Conservation (phyloP, 306 rosid genomes). For the Dalbergia oliveri region DNA sequence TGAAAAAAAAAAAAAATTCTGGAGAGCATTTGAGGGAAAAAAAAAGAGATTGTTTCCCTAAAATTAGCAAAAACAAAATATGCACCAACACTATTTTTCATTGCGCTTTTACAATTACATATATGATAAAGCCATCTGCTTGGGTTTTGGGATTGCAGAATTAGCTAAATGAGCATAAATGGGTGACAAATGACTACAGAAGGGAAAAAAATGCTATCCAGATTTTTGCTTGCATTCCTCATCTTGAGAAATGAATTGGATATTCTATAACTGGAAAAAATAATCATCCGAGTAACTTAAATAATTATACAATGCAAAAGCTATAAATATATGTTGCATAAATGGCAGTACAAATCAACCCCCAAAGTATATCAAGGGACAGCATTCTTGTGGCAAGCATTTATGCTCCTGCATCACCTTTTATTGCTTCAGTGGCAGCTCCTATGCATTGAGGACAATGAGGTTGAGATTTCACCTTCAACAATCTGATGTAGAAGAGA, state of each 20-base stretch:
- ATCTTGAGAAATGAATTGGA: conserved; percentile 50
- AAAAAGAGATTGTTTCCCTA: neutral
- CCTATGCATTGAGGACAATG: conserved; percentile 7
- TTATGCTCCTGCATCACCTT: conserved; percentile 38
- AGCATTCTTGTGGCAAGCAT: conserved; percentile 37
- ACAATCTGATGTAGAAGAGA: conserved; percentile 25
- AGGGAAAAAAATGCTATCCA: neutral
- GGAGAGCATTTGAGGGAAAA: neutral
- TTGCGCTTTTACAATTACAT: neutral
- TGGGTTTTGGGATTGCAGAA: conserved; percentile 6
- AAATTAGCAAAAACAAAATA: too few relatives aligned
- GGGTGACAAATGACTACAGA: conserved; percentile 9
- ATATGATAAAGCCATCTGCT: neutral
- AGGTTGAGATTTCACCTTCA: conserved; percentile 22
- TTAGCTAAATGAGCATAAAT: conserved; percentile 13
- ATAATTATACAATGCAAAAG: conserved; percentile 46
- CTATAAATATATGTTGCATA: conserved; percentile 37
- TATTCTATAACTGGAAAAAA: conserved; percentile 20
- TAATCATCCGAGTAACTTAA: conserved; percentile 46
- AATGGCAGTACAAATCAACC: conserved; percentile 30
- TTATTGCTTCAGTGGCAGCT: conserved; percentile 34
- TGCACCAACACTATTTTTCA: neutral
- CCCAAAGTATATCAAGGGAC: conserved; percentile 26
- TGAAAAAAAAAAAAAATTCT: neutral
- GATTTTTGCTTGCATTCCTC: conserved; percentile 28